Evolutionary conservation across 2,329 filamentous ascomycete genomes (phyloP), one percentile per base, ranked within the genome.

Genomic region (Cadophora sp.): DNA sequence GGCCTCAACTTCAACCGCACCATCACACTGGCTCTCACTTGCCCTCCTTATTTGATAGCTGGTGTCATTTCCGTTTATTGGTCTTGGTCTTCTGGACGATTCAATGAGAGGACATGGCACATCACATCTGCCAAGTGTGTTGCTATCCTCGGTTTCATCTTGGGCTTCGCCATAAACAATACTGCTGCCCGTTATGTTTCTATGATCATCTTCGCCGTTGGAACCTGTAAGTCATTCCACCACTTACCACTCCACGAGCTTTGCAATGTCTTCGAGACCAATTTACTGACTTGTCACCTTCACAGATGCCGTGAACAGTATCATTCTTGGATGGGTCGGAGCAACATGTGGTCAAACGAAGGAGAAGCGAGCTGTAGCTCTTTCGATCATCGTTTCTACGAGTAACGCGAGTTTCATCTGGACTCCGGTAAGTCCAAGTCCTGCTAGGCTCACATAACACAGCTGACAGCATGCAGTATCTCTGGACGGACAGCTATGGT

Each of bases 321-420:
- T 73, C 43, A 65, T 67, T 11, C 48, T 73, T 9, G 71, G 66
- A 27, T 73, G 69, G 71, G 58, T 69, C 14, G 74, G 73, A 4
- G 69, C 72, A 1, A 79, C 77, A 0, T 78, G 78, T 43, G 78
- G 77, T 5, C 79, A 81, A 64, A 80, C 78, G 0, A 79, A 78
- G 24, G 79, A 81, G 68, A 80, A 80, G 72, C 79, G 79, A 59
- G 78, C 79, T 2, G 76, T 75, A 6, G 75, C 77, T 9, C 67
- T 80, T 1, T 77, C 76, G 11, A 77, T 81, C 31, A 78, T 80
- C 9, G 80, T 78, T 26, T 78, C 77, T 0, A 74, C 79, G n/a
- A 76, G 75, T 34, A 80, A 80, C 64, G 76, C 75, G 1, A 76
- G 74, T 12, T 80, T 79, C 66, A 77, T 81, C 37, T 81, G 78